phyloP scores from a whole-genome alignment of 352 stramenopile species.

The Pythium dissimile region DNA sequence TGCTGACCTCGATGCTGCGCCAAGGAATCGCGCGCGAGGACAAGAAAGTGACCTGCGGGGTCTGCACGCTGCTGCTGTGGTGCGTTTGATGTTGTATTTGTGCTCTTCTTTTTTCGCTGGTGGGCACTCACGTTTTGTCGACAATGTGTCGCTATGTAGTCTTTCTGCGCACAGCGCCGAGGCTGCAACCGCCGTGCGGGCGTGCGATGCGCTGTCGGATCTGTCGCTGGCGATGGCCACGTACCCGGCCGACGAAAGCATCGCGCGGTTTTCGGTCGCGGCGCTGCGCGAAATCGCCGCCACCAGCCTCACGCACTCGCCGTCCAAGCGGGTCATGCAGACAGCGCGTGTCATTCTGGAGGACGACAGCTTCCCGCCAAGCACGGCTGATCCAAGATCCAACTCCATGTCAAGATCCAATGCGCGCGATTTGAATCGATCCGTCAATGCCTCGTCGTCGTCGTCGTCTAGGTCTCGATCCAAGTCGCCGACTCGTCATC shows the following conservation, averaged over 20 bases:
- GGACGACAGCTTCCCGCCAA: constrained; percentile 27
- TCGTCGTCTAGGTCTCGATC: constrained; percentile 19
- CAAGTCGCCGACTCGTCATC: constrained; percentile 33
- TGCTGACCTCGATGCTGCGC: constrained; percentile 43
- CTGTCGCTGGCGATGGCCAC: constrained; percentile 72
- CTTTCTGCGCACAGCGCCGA: constrained; percentile 45
- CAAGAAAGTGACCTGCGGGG: constrained; percentile 69
- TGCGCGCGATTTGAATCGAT: not conserved
- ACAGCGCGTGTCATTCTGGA: constrained; percentile 65
- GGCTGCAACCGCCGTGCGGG: constrained; percentile 37
- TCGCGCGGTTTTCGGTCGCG: constrained; percentile 59
- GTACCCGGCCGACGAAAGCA: constrained; percentile 67
- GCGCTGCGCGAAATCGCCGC: constrained; percentile 55
- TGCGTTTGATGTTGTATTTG: constrained; percentile 16
- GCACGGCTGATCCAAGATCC: not conserved
- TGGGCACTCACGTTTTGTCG: not conserved
- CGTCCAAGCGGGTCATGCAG: constrained; percentile 57
- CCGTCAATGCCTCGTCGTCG: constrained; percentile 14
- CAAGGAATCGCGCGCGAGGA: constrained; percentile 60
- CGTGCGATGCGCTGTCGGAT: constrained; percentile 56
- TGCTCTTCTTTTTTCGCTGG: not conserved
- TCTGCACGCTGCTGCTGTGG: constrained; percentile 63
- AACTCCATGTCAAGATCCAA: not conserved
- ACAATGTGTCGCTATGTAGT: too few relatives aligned
- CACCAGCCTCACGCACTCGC: constrained; percentile 53